Evolutionary conservation across 495 filamentous ascomycete species (phyloP).

Genomic region (Lasiosphaeris hirsuta): DNA sequence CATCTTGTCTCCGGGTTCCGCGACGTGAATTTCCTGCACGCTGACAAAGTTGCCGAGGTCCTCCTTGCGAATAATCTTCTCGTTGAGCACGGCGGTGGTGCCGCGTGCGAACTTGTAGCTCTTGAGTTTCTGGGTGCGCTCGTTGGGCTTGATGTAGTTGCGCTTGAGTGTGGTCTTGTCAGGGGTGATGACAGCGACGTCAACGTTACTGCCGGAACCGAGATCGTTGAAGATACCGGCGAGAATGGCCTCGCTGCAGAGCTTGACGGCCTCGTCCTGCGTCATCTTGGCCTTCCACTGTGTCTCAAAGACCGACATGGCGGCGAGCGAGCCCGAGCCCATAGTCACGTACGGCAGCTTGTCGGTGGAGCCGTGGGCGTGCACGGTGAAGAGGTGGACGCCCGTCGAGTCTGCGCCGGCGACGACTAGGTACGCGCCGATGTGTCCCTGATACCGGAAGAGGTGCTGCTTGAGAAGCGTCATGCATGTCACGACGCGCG

Average conservation of each 20-base stretch:
- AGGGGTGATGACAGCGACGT: slow-evolving; percentile 88
- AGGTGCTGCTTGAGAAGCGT: slow-evolving; percentile 99
- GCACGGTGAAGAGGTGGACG: slow-evolving; percentile 93
- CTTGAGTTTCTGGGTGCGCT: slow-evolving; percentile 83
- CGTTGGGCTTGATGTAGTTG: slow-evolving; percentile 89
- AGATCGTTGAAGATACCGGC: slow-evolving; percentile 99
- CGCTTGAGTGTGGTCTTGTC: slow-evolving; percentile 91
- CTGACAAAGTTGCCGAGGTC: slow-evolving; percentile 95
- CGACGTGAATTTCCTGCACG: slow-evolving; percentile 67
- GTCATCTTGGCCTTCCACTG: slow-evolving; percentile 82
- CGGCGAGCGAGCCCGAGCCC: slow-evolving; percentile 92
- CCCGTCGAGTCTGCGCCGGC: slow-evolving; percentile 97
- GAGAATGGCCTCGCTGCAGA: slow-evolving; percentile 85
- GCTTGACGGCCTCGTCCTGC: slow-evolving; percentile 74
- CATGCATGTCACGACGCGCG: slow-evolving; percentile 98
- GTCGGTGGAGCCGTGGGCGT: slow-evolving; percentile 97
- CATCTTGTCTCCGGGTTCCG: slow-evolving; percentile 83
- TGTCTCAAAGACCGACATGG: slow-evolving; percentile 98
- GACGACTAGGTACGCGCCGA: slow-evolving; percentile 97
- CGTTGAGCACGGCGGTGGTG: slow-evolving; percentile 88
- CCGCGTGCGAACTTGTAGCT: slow-evolving; percentile 87
- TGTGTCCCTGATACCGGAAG: slow-evolving; percentile 96
- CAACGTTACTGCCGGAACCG: slow-evolving; percentile 95
- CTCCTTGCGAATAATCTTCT: slow-evolving; percentile 87
- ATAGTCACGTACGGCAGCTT: slow-evolving; percentile 99